A percentile compares a stretch with the other conserved stretches of the same genome.
phyloP scores from a whole-genome alignment of 1,284 basidiomycete species.

The Spongispora temasekensis region DNA sequence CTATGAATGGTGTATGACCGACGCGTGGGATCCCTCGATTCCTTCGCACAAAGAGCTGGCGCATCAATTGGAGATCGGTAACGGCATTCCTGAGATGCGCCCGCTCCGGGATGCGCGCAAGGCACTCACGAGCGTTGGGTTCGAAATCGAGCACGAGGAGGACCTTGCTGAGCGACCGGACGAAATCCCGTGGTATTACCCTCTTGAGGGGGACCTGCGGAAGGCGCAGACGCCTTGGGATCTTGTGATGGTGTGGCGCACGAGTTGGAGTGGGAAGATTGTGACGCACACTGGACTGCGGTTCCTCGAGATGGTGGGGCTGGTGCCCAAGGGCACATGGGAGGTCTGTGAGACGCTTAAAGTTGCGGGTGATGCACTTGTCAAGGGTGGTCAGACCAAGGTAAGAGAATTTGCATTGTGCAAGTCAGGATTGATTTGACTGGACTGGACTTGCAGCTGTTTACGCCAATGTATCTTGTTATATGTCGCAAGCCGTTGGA shows the following conservation, averaged over 20 bases:
- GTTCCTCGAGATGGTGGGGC: slow-evolving; percentile 74
- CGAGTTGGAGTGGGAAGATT: slow-evolving; percentile 85
- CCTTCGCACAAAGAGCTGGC: slow-evolving; percentile 91
- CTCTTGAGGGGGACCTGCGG: slow-evolving; percentile 88
- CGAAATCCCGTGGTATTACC: slow-evolving; percentile 92
- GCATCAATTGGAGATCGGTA: slow-evolving; percentile 90
- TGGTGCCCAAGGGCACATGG: slow-evolving; percentile 92
- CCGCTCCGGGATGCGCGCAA: slow-evolving; percentile 71
- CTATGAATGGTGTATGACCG: slow-evolving; percentile 99
- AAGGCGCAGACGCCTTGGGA: slow-evolving; percentile 97
- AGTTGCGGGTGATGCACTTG: slow-evolving; percentile 78
- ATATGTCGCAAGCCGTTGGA: slow-evolving; percentile 62
- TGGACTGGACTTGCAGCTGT: slow-evolving; percentile 49
- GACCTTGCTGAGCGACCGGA: slow-evolving; percentile 90
- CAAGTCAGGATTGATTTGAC: neutral
- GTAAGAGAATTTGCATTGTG: slow-evolving; percentile 46
- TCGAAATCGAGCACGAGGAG: slow-evolving; percentile 89
- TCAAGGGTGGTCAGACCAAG: slow-evolving; percentile 86
- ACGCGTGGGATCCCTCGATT: slow-evolving; percentile 86
- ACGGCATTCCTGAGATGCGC: slow-evolving; percentile 98
- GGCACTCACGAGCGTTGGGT: slow-evolving; percentile 86
- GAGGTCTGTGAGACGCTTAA: slow-evolving; percentile 91
- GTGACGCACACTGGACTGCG: slow-evolving; percentile 84
- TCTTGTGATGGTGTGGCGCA: slow-evolving; percentile 84
- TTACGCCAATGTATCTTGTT: slow-evolving; percentile 81